Evolutionary conservation across 2,329 filamentous ascomycete genomes (phyloP).

Genomic region (Monosporascus ibericus): DNA sequence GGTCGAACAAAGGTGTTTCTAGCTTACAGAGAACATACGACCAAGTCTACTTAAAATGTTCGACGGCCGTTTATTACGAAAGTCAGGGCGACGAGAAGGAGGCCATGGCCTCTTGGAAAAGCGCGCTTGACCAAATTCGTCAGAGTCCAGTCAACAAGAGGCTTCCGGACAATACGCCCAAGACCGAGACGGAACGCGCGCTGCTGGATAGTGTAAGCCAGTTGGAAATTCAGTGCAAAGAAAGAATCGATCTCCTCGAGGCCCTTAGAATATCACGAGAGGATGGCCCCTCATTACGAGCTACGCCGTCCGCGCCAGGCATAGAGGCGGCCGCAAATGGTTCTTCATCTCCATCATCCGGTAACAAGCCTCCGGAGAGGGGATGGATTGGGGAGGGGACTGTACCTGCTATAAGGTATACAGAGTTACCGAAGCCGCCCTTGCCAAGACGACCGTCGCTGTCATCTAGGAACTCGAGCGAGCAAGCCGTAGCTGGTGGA

Average conservation of each 20-base stretch:
- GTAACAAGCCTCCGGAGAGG: constrained; percentile 21
- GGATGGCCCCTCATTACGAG: constrained; percentile 30
- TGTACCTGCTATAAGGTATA: constrained; percentile 73
- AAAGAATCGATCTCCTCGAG: constrained; percentile 82
- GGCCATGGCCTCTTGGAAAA: constrained; percentile 84
- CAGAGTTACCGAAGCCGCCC: constrained; percentile 68
- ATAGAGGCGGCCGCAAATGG: constrained; percentile 11
- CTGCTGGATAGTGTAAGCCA: constrained; percentile 74
- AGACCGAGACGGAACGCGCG: constrained; percentile 76
- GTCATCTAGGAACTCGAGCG: constrained; percentile 48
- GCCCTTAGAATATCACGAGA: constrained; percentile 64
- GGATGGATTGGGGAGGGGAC: constrained; percentile 76
- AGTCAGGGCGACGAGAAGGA: constrained; percentile 88
- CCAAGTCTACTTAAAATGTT: constrained; percentile 90
- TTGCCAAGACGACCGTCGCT: constrained; percentile 52
- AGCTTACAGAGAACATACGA: constrained; percentile 96
- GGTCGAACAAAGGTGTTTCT: constrained; percentile 52
- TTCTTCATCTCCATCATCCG: constrained; percentile 3
- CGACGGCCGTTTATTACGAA: constrained; percentile 94
- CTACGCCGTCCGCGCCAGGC: constrained; percentile 13
- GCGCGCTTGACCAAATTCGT: constrained; percentile 81
- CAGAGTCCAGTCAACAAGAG: constrained; percentile 76
- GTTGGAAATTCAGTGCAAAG: constrained; percentile 87
- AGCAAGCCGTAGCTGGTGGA: constrained; percentile 35
- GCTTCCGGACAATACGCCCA: constrained; percentile 61